Percentiles rank a stretch among this genome's conserved stretches.
phyloP scores from a whole-genome alignment of 805 yeast species.

The Tetrapisispora pingtungensis region DNA sequence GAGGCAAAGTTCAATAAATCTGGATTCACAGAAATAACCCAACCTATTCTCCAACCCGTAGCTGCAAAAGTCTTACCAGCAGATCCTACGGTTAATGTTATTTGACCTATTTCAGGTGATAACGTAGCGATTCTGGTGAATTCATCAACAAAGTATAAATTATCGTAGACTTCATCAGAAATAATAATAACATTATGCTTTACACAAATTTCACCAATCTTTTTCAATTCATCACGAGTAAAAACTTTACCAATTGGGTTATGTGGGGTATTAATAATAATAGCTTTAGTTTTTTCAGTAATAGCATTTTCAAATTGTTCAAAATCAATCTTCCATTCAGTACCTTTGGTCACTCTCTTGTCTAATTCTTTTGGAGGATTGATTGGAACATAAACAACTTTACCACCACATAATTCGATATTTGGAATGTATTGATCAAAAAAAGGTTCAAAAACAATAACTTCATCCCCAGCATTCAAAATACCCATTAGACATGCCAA shows the following conservation, averaged over 20 bases:
- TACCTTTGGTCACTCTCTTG: constrained; percentile 55
- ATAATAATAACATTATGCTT: constrained; percentile 73
- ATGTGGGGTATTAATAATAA: constrained; percentile 89
- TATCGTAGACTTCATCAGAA: constrained; percentile 93
- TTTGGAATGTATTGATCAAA: constrained; percentile 95
- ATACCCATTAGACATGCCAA: constrained; percentile 76
- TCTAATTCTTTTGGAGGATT: constrained; percentile 72
- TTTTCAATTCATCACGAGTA: constrained; percentile 58
- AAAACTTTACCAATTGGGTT: constrained; percentile 93
- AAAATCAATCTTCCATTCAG: constrained; percentile 83
- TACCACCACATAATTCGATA: constrained; percentile 89
- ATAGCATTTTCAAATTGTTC: constrained; percentile 64
- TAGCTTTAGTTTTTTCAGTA: constrained; percentile 66
- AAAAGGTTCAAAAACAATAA: constrained; percentile 91
- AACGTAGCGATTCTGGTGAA: constrained; percentile 82
- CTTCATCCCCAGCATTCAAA: constrained; percentile 83
- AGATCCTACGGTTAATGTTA: constrained; percentile 87
- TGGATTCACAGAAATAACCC: constrained; percentile 76
- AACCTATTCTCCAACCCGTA: constrained; percentile 98
- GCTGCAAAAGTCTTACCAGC: constrained; percentile 99
- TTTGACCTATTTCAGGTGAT: constrained; percentile 63
- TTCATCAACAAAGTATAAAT: constrained; percentile 55
- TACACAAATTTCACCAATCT: constrained; percentile 75
- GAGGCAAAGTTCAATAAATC: constrained; percentile 71
- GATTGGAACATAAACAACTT: constrained; percentile 75